These are phyloP conservation scores for Wilcoxina mikolae DNA, from an alignment of 495 filamentous ascomycete genomes.

Conservation along the genomic window DNA sequence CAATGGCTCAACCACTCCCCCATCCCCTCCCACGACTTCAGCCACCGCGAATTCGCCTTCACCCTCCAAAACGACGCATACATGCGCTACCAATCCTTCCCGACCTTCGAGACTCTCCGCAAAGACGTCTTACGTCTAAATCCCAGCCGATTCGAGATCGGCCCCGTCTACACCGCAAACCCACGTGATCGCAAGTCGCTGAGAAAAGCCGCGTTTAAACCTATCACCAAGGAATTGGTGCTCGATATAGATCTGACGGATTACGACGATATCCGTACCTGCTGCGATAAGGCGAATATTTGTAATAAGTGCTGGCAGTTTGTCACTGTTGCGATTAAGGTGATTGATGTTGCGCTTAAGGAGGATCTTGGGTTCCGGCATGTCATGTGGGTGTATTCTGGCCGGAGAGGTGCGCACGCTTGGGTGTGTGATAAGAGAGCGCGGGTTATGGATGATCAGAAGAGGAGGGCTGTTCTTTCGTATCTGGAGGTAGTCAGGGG, in stretches of 20 bases:
- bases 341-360: conserved; percentile 67
- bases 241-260: conserved; percentile 99
- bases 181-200: conserved; percentile 84
- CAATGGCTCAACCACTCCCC: conserved; percentile 96
- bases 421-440: conserved; percentile 95
- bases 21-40: conserved; percentile 70
- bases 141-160: conserved; percentile 92
- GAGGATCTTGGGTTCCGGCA: conserved; percentile 95
- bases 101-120: conserved; percentile 74
- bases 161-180: conserved; percentile 84
- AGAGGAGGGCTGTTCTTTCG: conserved; percentile 63
- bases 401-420: conserved; percentile 87
- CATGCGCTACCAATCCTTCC: conserved; percentile 80
- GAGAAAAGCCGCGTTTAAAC: conserved; percentile 59
- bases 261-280: conserved; percentile 92
- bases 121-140: conserved; percentile 78
- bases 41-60: conserved; percentile 87
- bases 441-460: conserved; percentile 65
- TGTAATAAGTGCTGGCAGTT: conserved; percentile 92
- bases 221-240: conserved; percentile 78
- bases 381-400: conserved; percentile 96
- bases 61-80: conserved; percentile 81
- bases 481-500: conserved; percentile 81
- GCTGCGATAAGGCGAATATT: conserved; percentile 84
- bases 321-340: conserved; percentile 92